Evolutionary conservation across 805 yeast species (phyloP), one percentile per base, ranked within the genome.

Genomic region (Metschnikowia dekortorum): DNA sequence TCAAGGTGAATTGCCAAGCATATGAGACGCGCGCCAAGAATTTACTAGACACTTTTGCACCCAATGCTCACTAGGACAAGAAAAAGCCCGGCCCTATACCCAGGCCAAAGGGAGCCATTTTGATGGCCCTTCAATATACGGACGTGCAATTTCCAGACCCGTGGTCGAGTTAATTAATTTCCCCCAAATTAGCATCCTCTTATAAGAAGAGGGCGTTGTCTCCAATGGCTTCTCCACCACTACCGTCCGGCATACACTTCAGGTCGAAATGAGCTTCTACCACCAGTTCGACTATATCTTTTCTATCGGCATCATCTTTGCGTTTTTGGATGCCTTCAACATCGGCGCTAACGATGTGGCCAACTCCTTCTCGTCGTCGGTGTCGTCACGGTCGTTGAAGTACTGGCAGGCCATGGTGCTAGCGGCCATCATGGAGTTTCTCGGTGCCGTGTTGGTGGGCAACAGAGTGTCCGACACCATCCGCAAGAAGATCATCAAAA

Each of bases 321-420:
- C 89, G 52, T 83, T 83, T 72, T 71, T 85, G 57, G 90, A 85
- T 68, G 91, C 90, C 4, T 85, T 82, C 77, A 85, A 84, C 64
- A 85, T 84, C 58, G 91, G 91, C 46, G 92, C 91, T 31, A 85
- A 86, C 61, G 92, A 85, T 72, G 89, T 85, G 51, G 85, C 91
- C 13, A 85, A 86, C 72, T 85, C 92, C 1, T 85, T 83, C 61
- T 85, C 92, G 1, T 84, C 91, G 2, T 80, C 91, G 0, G 83
- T 85, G 5, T 82, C 90, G 11, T 83, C 91, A 10, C 72, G 86
- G 58, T 77, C 89, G 13, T 69, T 85, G 55, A 79, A 79, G 49
- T 84, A 84, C 63, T 80, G 85, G 82, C 92, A 85, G 66, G 91
- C 89, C 14, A 83, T 84, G 88, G 58, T 84, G 34, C 67, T 86